Evolutionary conservation across 129 eudicot genomes (phyloP), one percentile per base, ranked within the genome.

Genomic region (Silybum marianum): DNA sequence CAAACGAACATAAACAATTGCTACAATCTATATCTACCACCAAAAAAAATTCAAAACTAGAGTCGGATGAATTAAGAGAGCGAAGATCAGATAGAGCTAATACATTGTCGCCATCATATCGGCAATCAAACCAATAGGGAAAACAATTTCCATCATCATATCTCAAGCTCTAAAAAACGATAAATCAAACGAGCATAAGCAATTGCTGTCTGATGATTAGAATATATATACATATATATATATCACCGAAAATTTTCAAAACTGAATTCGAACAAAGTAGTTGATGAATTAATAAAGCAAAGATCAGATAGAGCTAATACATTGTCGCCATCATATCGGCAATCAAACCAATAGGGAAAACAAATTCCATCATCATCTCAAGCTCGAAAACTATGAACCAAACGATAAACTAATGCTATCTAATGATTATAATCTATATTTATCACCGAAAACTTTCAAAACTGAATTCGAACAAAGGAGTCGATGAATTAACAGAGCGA

Each of bases 271-370:
- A 67, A 2, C 5, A 66, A 40, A 68, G 19, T 0, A 81, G 2
- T 21, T 32, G 1, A 24, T 1, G 16, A 60, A 63, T 11, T 4
- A 14, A 23, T 1, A 26, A 2, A 18, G 3, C 13, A 26, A 70
- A 24, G 81, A 86, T 82, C 88, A 85, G 85, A 80, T 80, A 85
- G 88, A 80, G 85, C 85, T 87, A 84, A 87, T 87, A 84, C 84
- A 76, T 23, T 66, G 19, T 73, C 46, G 77, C 87, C 87, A 87
- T 87, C 88, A 87, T 84, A 32, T 51, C 73, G 83, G 81, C 82
- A 73, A 73, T 87, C 87, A 87, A 83, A 84, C 87, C 87, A 87
- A 88, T 85, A 88, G 86, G 88, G 88, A 87, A 87, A 75, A 79
- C 71, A 77, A 77, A 3, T 74, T 82, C 74, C 26, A 78, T 81